Conservation (phyloP, 179 eudicot genomes). For the Silene noctiflora region DNA sequence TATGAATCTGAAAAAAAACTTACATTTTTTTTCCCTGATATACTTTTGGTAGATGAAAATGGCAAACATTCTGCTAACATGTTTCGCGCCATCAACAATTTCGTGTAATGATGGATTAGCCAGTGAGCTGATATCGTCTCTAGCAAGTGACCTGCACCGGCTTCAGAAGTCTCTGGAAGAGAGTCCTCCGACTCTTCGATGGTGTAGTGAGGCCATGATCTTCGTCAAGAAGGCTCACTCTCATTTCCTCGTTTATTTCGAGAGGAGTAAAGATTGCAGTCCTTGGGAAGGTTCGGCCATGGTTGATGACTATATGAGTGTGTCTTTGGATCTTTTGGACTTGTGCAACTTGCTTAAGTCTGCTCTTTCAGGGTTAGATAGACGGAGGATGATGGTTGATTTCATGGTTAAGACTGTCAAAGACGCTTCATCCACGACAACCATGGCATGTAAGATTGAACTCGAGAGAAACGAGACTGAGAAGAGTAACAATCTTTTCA, state of each 20-base stretch:
- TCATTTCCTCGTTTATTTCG: constrained; percentile 29
- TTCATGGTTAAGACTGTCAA: constrained; percentile 21
- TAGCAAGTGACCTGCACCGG: constrained; percentile 28
- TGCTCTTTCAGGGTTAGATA: constrained; percentile 27
- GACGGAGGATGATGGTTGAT: constrained; percentile 33
- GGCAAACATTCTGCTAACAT: constrained; percentile 37
- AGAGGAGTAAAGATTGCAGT: constrained; percentile 14
- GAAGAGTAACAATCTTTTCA: constrained; percentile 15
- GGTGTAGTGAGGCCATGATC: constrained; percentile 41
- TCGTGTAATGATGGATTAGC: constrained; percentile 14
- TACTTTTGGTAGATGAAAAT: constrained; percentile 14
- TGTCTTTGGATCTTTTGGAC: constrained; percentile 35
- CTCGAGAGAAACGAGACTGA: constrained; percentile 29
- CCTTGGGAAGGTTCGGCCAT: constrained; percentile 24
- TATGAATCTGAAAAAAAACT: neutral
- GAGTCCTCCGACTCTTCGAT: constrained; percentile 32
- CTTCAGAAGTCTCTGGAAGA: constrained; percentile 30
- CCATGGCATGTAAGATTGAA: constrained; percentile 17
- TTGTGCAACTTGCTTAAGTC: constrained; percentile 39
- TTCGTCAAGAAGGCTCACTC: constrained; percentile 38
- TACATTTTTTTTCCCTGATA: neutral
- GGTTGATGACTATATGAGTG: constrained; percentile 41
- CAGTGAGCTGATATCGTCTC: constrained; percentile 19
- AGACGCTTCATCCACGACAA: constrained; percentile 11
- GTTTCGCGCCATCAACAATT: constrained; percentile 33